Evolutionary conservation across 129 eudicot genomes (phyloP).

Genomic region (Ambrosia artemisiifolia): DNA sequence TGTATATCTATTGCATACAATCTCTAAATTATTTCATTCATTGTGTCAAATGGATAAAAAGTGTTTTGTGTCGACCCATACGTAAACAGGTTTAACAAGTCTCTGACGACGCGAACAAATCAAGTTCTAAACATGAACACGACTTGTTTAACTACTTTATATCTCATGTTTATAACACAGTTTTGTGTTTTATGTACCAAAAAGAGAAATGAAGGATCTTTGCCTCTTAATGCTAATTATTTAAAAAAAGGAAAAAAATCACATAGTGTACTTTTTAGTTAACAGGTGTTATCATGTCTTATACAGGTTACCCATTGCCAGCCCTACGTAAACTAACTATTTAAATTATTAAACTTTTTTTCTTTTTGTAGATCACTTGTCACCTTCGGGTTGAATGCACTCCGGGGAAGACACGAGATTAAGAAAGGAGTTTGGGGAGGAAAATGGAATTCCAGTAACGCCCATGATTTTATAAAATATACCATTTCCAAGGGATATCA

Average conservation of each 20-base stretch:
- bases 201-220: too few species aligned
- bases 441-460: slow-evolving; percentile 72
- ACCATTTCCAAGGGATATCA: slow-evolving; percentile 80
- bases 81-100: not conserved
- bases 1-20: not conserved
- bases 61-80: not conserved
- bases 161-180: too few species aligned
- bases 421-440: slow-evolving; percentile 58
- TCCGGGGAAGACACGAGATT: slow-evolving; percentile 57
- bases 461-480: slow-evolving; percentile 63
- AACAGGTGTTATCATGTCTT: too few species aligned
- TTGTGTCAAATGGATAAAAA: not conserved
- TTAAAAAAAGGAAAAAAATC: too few species aligned
- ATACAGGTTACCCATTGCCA: too few species aligned
- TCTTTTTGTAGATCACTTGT: slow-evolving; percentile 60
- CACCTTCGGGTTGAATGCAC: slow-evolving; percentile 88
- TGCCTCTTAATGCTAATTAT: too few species aligned
- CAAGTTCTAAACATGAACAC: too few species aligned
- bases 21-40: not conserved
- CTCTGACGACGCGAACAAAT: too few species aligned
- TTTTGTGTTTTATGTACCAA: too few species aligned
- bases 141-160: too few species aligned
- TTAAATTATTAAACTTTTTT: not conserved
- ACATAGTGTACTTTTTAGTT: too few species aligned
- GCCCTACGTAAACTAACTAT: not conserved